Evolutionary conservation across 148 eudicot species (phyloP), one percentile per base, ranked within the genome.

Genomic region (Vaccinium darrowii): DNA sequence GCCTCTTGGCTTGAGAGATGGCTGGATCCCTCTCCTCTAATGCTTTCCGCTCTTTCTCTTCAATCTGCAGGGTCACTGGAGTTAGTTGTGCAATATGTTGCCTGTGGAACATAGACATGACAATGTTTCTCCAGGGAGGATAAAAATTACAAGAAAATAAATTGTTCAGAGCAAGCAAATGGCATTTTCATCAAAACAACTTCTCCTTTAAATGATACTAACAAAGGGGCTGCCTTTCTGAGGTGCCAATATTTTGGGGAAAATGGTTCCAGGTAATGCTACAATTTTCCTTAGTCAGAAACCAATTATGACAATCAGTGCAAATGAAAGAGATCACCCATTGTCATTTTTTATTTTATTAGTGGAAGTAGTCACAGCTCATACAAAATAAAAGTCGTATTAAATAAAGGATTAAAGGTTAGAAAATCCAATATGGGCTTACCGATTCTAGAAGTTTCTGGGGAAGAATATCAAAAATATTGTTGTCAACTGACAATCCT

Each of bases 11-110:
- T 88, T 90, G 93, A 33, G 93, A 89, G 79, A 93, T 87, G 21
- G 93, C 87, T 76, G 98, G 98, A 69, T 94, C 93, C 69, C 89
- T 88, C 77, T 93, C 95, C 90, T 90, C 90, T 67, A 85, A 14
- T 62, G 82, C 88, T 79, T 88, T 88, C 86, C 75, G 82, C 86
- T 97, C 98, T 54, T 92, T 94, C 84, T 94, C 98, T 85, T 83
- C 85, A 83, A 94, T 90, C 99, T 96, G 93, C 88, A 86, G 76
- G 56, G 52, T 74, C 11, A 84, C 7, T 8, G 8, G 7, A 56
- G 18, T 65, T 63, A 75, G 78, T 56, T 78, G 2, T n/a, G 23
- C 14, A 10, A 76, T 33, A 33, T 33, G 36, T 33, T 33, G 36
- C 36, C 36, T 33, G 36, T 33, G 36, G 36, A 33, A 2, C 36